These are phyloP conservation scores for Cornus kousa DNA, from an alignment of 148 eudicot species.

Conservation along the genomic window DNA sequence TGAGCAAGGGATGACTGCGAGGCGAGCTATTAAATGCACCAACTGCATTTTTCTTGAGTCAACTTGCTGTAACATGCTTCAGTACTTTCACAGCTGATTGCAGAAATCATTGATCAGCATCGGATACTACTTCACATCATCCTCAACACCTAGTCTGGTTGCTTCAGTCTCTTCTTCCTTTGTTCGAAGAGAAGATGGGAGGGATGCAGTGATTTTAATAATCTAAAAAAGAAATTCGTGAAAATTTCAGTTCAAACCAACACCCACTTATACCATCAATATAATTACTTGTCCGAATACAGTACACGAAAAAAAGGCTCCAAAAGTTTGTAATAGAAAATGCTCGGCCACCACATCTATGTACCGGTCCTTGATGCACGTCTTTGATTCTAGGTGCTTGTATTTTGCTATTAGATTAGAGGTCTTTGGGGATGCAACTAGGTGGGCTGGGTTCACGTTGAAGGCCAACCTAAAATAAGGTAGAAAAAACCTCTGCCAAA, in stretches of 20 bases:
- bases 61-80: not conserved
- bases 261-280: not conserved
- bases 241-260: not conserved
- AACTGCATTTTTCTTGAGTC: not conserved
- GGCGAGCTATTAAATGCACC: not conserved
- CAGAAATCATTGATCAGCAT: not conserved
- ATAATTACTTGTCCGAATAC: not conserved
- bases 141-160: conserved; percentile 1
- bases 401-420: not conserved
- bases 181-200: conserved; percentile 47
- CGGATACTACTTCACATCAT: not conserved
- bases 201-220: conserved; percentile 58
- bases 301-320: not conserved
- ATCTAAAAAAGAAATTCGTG: conserved; percentile 29
- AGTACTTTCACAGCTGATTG: not conserved
- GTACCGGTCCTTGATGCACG: too few species aligned
- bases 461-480: not conserved
- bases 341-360: not conserved
- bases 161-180: conserved; percentile 28
- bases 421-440: not conserved
- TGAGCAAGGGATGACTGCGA: not conserved
- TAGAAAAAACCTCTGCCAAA: not conserved
- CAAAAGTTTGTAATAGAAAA: not conserved
- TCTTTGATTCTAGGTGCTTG: not conserved
- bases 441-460: not conserved